phyloP scores from a whole-genome alignment of 768 basidiomycete genomes.

The Coprinopsis cinerea region DNA sequence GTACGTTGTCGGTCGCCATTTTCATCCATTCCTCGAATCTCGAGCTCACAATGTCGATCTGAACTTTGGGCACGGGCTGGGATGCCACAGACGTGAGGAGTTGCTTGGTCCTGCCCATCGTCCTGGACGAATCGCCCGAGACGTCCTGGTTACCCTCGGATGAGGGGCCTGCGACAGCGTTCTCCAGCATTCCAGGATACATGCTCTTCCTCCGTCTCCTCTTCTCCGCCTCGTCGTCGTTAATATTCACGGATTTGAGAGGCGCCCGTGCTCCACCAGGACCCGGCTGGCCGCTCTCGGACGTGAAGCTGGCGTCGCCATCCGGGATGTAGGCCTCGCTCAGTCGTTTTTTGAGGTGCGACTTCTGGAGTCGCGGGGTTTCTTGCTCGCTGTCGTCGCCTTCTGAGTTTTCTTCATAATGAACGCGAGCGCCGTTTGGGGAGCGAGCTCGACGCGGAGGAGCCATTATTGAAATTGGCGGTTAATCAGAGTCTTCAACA shows the following conservation, averaged over 20 bases:
- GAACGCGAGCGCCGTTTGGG: slow-evolving; percentile 24
- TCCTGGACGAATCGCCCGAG: slow-evolving; percentile 29
- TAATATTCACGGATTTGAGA: slow-evolving; percentile 50
- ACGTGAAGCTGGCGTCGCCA: slow-evolving; percentile 34
- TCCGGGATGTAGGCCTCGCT: slow-evolving; percentile 52
- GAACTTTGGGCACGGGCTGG: slow-evolving; percentile 46
- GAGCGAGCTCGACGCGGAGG: slow-evolving; percentile 34
- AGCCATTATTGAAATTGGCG: no score
- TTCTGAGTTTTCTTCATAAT: slow-evolving; percentile 32
- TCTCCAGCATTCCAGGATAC: slow-evolving; percentile 54
- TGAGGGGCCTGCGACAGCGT: slow-evolving; percentile 53
- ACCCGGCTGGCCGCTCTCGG: slow-evolving; percentile 23
- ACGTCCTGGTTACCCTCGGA: slow-evolving; percentile 34
- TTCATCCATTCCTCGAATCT: slow-evolving; percentile 99
- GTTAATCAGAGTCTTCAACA: slow-evolving; percentile 32
- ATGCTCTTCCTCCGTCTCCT: slow-evolving; percentile 75
- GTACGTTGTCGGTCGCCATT: slow-evolving; percentile 96
- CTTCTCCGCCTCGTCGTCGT: slow-evolving; percentile 87
- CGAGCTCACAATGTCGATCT: slow-evolving; percentile 81
- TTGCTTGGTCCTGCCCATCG: slow-evolving; percentile 47
- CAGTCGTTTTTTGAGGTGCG: slow-evolving; percentile 48
- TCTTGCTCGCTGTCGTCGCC: slow-evolving; percentile 30
- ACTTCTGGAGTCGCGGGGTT: slow-evolving; percentile 34
- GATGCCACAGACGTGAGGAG: slow-evolving; percentile 58
- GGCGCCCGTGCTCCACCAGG: slow-evolving; percentile 30